Conservation (phyloP, 169 alveolate genomes). For the Amoebophrya sp. region DNA sequence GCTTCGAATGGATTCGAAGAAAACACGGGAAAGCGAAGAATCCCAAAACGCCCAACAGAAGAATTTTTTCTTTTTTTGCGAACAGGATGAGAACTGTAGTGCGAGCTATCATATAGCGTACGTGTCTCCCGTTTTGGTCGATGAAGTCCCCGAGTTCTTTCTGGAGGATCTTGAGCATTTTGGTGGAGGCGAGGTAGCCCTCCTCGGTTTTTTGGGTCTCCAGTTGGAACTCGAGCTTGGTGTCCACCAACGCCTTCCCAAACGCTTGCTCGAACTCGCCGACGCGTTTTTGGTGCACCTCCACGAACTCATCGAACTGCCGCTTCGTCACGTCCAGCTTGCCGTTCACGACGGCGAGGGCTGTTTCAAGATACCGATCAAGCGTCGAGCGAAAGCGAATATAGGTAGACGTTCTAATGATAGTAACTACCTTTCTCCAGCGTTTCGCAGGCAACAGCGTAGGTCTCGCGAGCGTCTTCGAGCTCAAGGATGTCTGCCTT, state of each 20-base stretch:
- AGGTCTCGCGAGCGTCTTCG: neutral
- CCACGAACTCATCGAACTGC: neutral
- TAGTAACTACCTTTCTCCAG: neutral
- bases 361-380: too few relatives aligned
- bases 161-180: neutral
- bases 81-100: too few relatives aligned
- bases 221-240: neutral
- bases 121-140: neutral
- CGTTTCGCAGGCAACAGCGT: neutral
- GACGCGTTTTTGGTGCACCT: neutral
- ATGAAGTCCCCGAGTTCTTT: neutral
- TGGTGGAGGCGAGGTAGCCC: neutral
- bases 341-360: neutral
- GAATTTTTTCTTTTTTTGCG: too few relatives aligned
- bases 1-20: too few relatives aligned
- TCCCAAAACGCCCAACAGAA: too few relatives aligned
- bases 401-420: too few relatives aligned
- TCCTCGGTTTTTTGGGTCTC: neutral
- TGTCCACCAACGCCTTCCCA: neutral
- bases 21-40: too few relatives aligned
- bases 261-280: neutral
- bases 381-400: too few relatives aligned
- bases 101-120: too few relatives aligned
- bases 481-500: neutral
- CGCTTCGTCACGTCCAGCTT: neutral